These are phyloP conservation scores for Fallopia convolvulus DNA, from an alignment of 148 eudicot genomes.

Conservation along the genomic window DNA sequence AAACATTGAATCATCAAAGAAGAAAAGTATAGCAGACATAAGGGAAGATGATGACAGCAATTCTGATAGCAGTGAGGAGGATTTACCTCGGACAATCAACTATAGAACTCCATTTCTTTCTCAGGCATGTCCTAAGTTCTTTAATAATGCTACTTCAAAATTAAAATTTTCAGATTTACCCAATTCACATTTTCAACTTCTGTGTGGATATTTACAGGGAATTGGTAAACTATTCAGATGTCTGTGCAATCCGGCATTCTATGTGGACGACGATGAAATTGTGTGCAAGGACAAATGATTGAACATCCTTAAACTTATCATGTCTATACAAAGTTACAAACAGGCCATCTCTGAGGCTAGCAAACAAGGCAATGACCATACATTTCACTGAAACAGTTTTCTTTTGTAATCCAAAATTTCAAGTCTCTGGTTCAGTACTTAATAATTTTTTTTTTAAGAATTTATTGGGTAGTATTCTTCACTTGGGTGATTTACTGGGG, in stretches of 20 bases:
- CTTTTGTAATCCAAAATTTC: neutral
- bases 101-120: conserved; percentile 69
- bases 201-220: conserved; percentile 37
- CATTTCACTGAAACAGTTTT: neutral
- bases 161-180: no score
- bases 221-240: conserved; percentile 86
- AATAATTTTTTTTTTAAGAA: no score
- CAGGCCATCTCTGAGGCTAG: no score
- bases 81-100: conserved; percentile 55
- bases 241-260: conserved; percentile 79
- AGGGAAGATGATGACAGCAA: conserved; percentile 44
- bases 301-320: no score
- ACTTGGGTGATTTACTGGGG: neutral
- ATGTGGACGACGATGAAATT: conserved; percentile 90
- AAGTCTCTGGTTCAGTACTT: neutral
- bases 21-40: conserved; percentile 41
- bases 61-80: conserved; percentile 75
- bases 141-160: neutral
- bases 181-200: neutral
- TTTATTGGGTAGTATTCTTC: no score
- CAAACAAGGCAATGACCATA: neutral
- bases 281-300: conserved; percentile 65
- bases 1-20: conserved; percentile 56
- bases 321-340: no score
- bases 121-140: conserved; percentile 25